phyloP scores from a whole-genome alignment of 108 stramenopile species.

The Cyclotella kingstonii region DNA sequence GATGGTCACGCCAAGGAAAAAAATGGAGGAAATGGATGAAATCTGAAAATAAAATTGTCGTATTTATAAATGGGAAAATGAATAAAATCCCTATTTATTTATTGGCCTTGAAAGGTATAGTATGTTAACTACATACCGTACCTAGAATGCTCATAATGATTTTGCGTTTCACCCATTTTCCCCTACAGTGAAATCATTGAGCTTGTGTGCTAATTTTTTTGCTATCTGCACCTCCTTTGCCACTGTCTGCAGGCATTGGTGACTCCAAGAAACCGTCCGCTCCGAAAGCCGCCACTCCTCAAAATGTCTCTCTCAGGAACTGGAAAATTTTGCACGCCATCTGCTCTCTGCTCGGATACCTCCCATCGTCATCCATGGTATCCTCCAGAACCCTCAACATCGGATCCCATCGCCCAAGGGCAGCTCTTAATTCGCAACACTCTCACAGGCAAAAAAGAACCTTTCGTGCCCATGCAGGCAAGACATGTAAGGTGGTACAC shows the following conservation, averaged over 20 bases:
- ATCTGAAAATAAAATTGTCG: too few species aligned
- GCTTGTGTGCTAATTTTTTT: too few species aligned
- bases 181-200: too few species aligned
- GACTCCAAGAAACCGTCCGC: background rate
- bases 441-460: slow-evolving; percentile 56
- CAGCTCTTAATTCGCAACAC: slow-evolving; percentile 64
- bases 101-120: too few species aligned
- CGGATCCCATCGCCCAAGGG: slow-evolving; percentile 53
- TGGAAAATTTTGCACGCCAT: slow-evolving; percentile 38
- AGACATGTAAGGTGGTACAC: slow-evolving; percentile 70
- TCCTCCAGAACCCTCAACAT: slow-evolving; percentile 41
- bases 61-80: too few species aligned
- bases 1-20: too few species aligned
- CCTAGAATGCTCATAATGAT: too few species aligned
- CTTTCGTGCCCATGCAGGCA: slow-evolving; percentile 56
- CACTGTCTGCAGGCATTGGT: background rate
- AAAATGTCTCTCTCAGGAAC: slow-evolving; percentile 57
- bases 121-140: too few species aligned
- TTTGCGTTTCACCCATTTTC: too few species aligned
- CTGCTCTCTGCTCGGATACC: slow-evolving; percentile 6
- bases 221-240: too few species aligned
- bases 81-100: too few species aligned
- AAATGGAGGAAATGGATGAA: too few species aligned
- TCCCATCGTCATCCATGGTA: slow-evolving; percentile 54
- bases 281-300: background rate